Percentiles rank a stretch among this genome's conserved stretches.
Conservation (phyloP, 148 eudicot species). For the Rhododendron vialii region DNA sequence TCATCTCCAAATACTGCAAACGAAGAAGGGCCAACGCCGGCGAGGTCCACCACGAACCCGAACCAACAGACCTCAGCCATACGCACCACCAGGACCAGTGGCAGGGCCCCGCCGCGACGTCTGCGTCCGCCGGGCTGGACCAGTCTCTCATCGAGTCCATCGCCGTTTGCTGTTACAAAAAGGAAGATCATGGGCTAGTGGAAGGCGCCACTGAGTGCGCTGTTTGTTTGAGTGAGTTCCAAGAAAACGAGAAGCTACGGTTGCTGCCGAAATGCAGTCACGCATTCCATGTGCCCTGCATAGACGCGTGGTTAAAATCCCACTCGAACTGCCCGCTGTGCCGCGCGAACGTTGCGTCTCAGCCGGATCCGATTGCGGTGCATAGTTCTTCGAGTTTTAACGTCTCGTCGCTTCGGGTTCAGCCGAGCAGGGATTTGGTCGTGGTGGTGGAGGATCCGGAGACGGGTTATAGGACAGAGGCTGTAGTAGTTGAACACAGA, state of each 20-base stretch:
- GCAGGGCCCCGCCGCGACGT: neutral
- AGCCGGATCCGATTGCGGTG: neutral
- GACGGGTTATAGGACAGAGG: neutral
- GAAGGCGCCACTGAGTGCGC: slow-evolving; percentile 60
- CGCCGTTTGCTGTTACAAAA: slow-evolving; percentile 44
- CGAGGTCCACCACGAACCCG: neutral
- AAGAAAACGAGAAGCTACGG: slow-evolving; percentile 52
- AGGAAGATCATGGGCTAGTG: slow-evolving; percentile 37
- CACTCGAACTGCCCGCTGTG: slow-evolving; percentile 76
- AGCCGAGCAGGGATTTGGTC: slow-evolving; percentile 15
- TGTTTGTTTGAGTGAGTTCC: slow-evolving; percentile 61
- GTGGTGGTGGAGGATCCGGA: slow-evolving; percentile 22
- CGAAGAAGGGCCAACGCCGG: slow-evolving; percentile 1
- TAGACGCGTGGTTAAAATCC: slow-evolving; percentile 65
- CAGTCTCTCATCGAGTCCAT: slow-evolving; percentile 53
- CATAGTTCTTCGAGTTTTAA: slow-evolving; percentile 9
- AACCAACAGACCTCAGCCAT: neutral
- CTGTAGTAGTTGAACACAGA: neutral
- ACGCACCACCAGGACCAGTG: slow-evolving; percentile 18
- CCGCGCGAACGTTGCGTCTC: slow-evolving; percentile 30
- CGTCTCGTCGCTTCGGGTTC: slow-evolving; percentile 16
- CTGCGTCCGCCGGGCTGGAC: neutral
- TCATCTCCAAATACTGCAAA: slow-evolving; percentile 51
- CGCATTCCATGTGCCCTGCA: slow-evolving; percentile 69
- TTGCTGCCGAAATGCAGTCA: slow-evolving; percentile 73